These are phyloP conservation scores for Hydnum rufescens DNA, from an alignment of 768 basidiomycete genomes.

Conservation along the genomic window DNA sequence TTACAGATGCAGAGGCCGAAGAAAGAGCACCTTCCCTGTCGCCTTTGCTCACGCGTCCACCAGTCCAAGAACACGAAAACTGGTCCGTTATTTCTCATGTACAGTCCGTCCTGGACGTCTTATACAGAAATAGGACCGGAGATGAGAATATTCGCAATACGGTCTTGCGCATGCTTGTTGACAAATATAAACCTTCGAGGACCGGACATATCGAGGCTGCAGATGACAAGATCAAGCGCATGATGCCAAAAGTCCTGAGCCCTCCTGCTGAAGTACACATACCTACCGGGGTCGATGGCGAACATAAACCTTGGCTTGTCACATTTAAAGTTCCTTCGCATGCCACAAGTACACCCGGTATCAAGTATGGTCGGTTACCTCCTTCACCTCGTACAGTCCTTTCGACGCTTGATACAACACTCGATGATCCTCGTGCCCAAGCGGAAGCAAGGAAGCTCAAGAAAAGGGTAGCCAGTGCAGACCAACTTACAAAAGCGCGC, in stretches of 20 bases:
- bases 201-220: conserved; percentile 36
- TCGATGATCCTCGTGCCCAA: conserved; percentile 16
- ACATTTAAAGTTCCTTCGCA: conserved; percentile 42
- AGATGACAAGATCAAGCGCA: conserved; percentile 41
- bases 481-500: conserved; percentile 37
- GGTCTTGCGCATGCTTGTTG: conserved; percentile 66
- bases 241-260: neutral
- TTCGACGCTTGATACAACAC: neutral
- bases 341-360: conserved; percentile 21
- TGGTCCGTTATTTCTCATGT: neutral
- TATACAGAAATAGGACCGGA: conserved; percentile 31
- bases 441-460: conserved; percentile 22
- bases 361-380: conserved; percentile 33
- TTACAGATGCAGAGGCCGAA: conserved; percentile 5
- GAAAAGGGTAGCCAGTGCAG: conserved; percentile 33
- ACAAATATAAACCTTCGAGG: conserved; percentile 72
- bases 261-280: conserved; percentile 23
- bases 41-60: neutral
- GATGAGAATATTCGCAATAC: conserved; percentile 52
- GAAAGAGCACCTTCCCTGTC: neutral
- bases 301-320: conserved; percentile 52
- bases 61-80: neutral
- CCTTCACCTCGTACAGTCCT: conserved; percentile 10
- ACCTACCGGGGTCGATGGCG: conserved; percentile 16
- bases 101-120: neutral